Evolutionary conservation across 2,329 filamentous ascomycete species (phyloP).

Genomic region (Ophiostoma perfectum): DNA sequence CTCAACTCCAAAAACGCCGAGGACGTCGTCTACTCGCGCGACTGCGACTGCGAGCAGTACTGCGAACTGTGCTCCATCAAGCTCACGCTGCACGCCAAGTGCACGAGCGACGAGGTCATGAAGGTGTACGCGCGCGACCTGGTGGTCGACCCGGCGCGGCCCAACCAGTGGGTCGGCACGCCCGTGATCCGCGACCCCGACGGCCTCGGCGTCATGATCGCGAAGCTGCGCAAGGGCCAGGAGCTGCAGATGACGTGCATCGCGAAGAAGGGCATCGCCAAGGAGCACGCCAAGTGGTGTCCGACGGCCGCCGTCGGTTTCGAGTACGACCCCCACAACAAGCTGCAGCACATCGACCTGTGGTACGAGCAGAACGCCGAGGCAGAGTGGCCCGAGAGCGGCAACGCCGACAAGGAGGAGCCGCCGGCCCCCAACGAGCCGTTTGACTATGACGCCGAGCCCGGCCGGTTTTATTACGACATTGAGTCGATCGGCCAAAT

Average conservation of each 20-base stretch:
- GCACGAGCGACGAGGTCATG: conserved; percentile 81
- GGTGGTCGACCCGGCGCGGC: conserved; percentile 62
- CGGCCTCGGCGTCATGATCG: conserved; percentile 75
- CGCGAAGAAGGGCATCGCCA: conserved; percentile 96
- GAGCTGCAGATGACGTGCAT: conserved; percentile 87
- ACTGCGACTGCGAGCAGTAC: conserved; percentile 94
- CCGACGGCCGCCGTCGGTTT: conserved; percentile 89
- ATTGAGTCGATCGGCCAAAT: conserved; percentile 85
- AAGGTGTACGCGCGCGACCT: conserved; percentile 90
- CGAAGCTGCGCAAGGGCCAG: conserved; percentile 84
- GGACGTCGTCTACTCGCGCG: conserved; percentile 77
- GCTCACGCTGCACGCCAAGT: conserved; percentile 77
- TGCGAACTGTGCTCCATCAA: conserved; percentile 88
- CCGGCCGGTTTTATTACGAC: conserved; percentile 84
- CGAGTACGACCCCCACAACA: conserved; percentile 97
- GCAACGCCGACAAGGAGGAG: conserved; percentile 75
- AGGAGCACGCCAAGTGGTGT: conserved; percentile 98
- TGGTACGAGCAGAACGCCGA: conserved; percentile 87
- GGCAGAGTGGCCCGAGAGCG: conserved; percentile 69
- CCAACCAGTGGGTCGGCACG: conserved; percentile 69
- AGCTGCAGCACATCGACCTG: conserved; percentile 82
- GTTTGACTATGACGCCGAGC: conserved; percentile 86
- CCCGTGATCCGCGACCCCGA: conserved; percentile 82
- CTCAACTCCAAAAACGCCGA: conserved; percentile 80
- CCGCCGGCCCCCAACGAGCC: conserved; percentile 73